These are phyloP conservation scores for Neurospora sp. DNA, from an alignment of 495 filamentous ascomycete genomes.

Conservation along the genomic window DNA sequence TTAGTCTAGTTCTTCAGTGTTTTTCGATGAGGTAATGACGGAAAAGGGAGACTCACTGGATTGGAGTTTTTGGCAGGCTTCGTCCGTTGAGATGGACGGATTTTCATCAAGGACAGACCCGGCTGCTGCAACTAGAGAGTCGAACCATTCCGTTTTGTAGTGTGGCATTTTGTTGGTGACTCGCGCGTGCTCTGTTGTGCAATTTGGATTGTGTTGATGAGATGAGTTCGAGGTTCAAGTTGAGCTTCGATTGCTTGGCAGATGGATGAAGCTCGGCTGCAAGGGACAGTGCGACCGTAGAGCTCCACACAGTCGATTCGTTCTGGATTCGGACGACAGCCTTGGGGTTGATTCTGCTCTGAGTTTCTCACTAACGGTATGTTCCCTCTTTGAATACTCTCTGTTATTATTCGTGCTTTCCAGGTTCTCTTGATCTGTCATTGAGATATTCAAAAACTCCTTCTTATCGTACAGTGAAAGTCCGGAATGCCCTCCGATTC, in stretches of 20 bases:
- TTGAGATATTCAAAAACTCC: too few species aligned
- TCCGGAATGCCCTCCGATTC: too few species aligned
- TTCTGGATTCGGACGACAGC: background rate
- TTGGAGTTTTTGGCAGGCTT: background rate
- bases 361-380: too few species aligned
- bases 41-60: background rate
- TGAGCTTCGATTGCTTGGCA: background rate
- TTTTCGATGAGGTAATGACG: background rate
- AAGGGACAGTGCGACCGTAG: background rate
- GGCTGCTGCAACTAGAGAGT: background rate
- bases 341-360: too few species aligned
- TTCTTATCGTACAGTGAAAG: too few species aligned
- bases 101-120: background rate
- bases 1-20: background rate
- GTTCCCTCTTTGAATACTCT: too few species aligned
- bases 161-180: background rate
- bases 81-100: background rate
- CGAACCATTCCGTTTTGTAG: constrained; percentile 7
- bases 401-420: too few species aligned
- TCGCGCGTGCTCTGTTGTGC: background rate
- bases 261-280: background rate
- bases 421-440: too few species aligned
- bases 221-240: background rate
- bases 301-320: background rate
- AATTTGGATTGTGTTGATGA: background rate